Conservation (phyloP, 1,284 basidiomycete genomes). For the Boletus semigastroideus region DNA sequence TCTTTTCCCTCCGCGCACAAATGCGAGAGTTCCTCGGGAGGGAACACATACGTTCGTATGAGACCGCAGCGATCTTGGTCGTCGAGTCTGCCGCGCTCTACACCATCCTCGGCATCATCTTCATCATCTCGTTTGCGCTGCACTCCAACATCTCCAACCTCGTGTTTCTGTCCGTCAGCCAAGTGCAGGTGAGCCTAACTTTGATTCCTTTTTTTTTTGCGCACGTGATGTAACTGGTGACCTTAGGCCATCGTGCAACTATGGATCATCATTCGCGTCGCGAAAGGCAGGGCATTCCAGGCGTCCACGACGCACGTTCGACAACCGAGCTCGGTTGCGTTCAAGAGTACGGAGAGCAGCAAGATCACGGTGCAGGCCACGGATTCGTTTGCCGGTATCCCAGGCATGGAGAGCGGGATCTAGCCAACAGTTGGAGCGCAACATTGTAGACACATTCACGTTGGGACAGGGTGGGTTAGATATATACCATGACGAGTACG, state of each 20-base stretch:
- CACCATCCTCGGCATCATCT: conserved; percentile 16
- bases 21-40: conserved; percentile 16
- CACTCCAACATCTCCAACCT: conserved; percentile 24
- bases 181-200: conserved; percentile 24
- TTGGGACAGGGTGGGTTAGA: too few species aligned
- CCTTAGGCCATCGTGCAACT: conserved; percentile 29
- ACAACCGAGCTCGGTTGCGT: conserved; percentile 7
- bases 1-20: conserved; percentile 19
- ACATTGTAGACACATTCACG: too few species aligned
- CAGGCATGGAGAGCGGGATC: background rate
- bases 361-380: background rate
- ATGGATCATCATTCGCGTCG: conserved; percentile 33
- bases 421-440: too few species aligned
- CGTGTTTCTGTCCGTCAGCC: conserved; percentile 22
- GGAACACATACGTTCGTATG: conserved; percentile 25
- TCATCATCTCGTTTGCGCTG: conserved; percentile 22
- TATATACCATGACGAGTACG: too few species aligned
- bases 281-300: conserved; percentile 11
- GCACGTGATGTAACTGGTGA: background rate
- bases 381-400: background rate
- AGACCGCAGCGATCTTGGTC: conserved; percentile 18
- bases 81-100: conserved; percentile 29
- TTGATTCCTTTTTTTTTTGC: background rate
- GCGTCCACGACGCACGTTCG: background rate
- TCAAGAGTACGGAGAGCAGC: background rate